Evolutionary conservation across 2,329 filamentous ascomycete species (phyloP).

Genomic region (Ophiostoma quercus): DNA sequence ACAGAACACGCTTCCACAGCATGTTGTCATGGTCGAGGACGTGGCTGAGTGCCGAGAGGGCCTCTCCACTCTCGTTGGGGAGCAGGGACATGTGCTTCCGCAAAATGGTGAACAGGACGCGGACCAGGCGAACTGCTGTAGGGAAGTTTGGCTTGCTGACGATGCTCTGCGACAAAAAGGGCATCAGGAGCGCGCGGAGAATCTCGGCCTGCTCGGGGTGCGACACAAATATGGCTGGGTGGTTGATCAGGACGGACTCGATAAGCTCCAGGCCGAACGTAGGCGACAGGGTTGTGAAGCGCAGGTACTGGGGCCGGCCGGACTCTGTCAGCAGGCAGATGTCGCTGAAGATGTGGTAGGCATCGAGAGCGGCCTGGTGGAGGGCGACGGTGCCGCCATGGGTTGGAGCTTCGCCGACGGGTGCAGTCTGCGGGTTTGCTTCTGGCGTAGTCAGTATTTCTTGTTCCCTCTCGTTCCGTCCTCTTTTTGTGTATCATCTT

Average conservation of each 20-base stretch:
- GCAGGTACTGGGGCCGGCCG: constrained; percentile 74
- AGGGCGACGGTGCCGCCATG: constrained; percentile 62
- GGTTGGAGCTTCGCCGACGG: constrained; percentile 62
- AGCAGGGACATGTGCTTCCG: constrained; percentile 71
- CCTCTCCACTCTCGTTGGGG: constrained; percentile 73
- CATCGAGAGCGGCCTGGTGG: constrained; percentile 74
- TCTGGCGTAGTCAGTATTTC: neutral
- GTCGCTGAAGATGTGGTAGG: constrained; percentile 81
- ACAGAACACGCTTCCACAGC: constrained; percentile 81
- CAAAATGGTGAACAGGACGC: constrained; percentile 77
- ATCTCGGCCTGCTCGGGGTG: constrained; percentile 79
- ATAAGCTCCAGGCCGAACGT: constrained; percentile 87
- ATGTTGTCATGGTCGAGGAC: constrained; percentile 80
- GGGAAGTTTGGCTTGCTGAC: constrained; percentile 76
- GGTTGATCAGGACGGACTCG: constrained; percentile 81
- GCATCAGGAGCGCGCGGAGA: constrained; percentile 71
- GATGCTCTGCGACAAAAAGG: constrained; percentile 70
- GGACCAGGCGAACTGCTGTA: constrained; percentile 72
- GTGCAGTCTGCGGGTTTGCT: constrained; percentile 35
- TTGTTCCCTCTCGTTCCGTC: no score
- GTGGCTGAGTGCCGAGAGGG: constrained; percentile 74
- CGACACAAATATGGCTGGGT: constrained; percentile 69
- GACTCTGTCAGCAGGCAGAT: constrained; percentile 83
- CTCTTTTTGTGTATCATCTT: neutral
- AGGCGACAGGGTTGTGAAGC: constrained; percentile 70